These are phyloP conservation scores for Scutellaria galericulata DNA, from an alignment of 257 asterid species.

Conservation along the genomic window DNA sequence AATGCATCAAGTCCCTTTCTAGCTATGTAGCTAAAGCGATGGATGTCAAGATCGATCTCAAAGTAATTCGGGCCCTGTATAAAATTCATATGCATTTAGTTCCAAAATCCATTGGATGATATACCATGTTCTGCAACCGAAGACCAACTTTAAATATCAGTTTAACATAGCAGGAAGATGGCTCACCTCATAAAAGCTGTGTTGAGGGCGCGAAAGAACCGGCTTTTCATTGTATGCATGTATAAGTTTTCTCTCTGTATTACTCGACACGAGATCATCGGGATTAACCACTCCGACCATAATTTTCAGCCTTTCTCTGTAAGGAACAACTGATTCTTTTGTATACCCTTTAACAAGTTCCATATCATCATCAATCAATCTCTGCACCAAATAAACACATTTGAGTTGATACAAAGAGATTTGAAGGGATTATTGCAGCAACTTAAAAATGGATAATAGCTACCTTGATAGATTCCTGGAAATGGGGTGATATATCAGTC, in stretches of 20 bases:
- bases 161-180: neutral
- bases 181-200: slow-evolving; percentile 71
- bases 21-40: slow-evolving; percentile 87
- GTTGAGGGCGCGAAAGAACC: slow-evolving; percentile 93
- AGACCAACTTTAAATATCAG: too few relatives aligned
- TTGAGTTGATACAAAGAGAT: too few relatives aligned
- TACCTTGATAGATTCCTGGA: slow-evolving; percentile 65
- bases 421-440: neutral
- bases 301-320: slow-evolving; percentile 81
- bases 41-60: slow-evolving; percentile 92
- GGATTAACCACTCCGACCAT: slow-evolving; percentile 86
- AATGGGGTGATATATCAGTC: slow-evolving; percentile 59
- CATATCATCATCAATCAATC: slow-evolving; percentile 63
- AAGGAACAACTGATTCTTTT: slow-evolving; percentile 64
- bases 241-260: slow-evolving; percentile 78
- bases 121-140: too few relatives aligned
- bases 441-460: neutral
- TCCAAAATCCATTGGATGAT: too few relatives aligned
- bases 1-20: slow-evolving; percentile 91
- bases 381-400: slow-evolving; percentile 45
- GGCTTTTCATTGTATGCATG: slow-evolving; percentile 86
- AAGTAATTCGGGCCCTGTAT: slow-evolving; percentile 80
- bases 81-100: neutral
- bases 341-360: slow-evolving; percentile 78
- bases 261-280: slow-evolving; percentile 71